Base-by-base conservation (phyloP, 2,329 filamentous ascomycete genomes). In the Emydomyces testavorans region DNA sequence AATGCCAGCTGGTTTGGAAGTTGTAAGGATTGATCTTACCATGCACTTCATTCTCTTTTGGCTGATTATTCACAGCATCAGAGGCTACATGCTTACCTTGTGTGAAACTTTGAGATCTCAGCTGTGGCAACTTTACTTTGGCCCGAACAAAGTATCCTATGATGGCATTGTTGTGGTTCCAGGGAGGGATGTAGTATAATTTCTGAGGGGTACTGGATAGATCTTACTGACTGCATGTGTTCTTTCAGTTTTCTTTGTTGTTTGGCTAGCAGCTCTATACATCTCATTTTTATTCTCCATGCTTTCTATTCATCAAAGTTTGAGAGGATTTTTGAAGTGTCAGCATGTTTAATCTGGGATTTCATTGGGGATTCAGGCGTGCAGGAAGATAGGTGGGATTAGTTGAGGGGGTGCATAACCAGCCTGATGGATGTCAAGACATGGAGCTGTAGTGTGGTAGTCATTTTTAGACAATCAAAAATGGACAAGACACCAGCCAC, bases 11-110 rank as follows among this genome's bases (percentile, higher is more conserved):
- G 36, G 36, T 23, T 39, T 39, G 36, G 36, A 24, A 24, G 23
- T 18, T 5, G 36, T 39, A 39, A 23, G 36, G 36, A 39, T 18
- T 39, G 36, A 24, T 39, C 36, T 39, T 39, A 39, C 36, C 18
- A 11, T 39, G 36, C 36, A 18, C 36, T 39, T 23, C 36, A 31
- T 18, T 29, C 31, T 43, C 40, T 43, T 43, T 43, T 29, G 40
- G 29, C 40, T 43, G 16, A 43, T 6, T 32, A 43, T 13, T 24
- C 31, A 24, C 40, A 43, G 40, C 40, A 43, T 23, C 36, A 15
- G 36, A 39, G 36, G 18, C 23, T 39, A 39, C 36, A 39, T 39
- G 16, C 18, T 39, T 24, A 39, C 36, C 36, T 24, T 24, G 2
- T 6, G 6, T 13, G 36, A 39, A 39, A 39, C 5, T 39, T 39